Conservation (phyloP, 306 rosid species). For the Dalbergia oliveri region DNA sequence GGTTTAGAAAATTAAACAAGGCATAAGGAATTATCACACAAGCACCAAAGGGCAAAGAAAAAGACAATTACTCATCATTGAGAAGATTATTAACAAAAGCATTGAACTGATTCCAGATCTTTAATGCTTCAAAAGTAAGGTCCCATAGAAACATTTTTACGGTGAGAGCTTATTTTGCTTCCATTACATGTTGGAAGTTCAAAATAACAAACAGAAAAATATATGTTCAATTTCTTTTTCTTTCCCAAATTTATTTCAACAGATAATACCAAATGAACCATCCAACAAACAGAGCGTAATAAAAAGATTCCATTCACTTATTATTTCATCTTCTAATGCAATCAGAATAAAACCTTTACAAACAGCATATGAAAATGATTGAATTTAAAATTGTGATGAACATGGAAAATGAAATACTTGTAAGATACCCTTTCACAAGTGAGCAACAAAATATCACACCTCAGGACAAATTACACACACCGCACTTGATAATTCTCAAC, state of each 20-base stretch:
- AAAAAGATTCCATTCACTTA: not conserved
- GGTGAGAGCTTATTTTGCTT: conserved; percentile 1
- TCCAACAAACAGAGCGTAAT: not conserved
- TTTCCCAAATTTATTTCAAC: conserved; percentile 1
- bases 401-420: not conserved
- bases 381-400: not conserved
- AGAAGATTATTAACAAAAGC: not conserved
- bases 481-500: not conserved
- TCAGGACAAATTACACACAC: conserved; percentile 5
- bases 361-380: conserved; percentile 1
- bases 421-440: not conserved
- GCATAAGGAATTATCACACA: conserved; percentile 25
- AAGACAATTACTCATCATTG: not conserved
- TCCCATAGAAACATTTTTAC: not conserved
- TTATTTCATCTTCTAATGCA: not conserved
- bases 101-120: not conserved
- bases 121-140: not conserved
- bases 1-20: conserved; percentile 43
- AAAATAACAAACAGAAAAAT: conserved; percentile 6
- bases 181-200: not conserved
- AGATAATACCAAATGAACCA: not conserved
- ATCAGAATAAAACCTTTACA: conserved; percentile 9
- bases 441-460: not conserved
- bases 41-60: conserved; percentile 3
- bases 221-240: not conserved